A percentile compares a stretch with the other conserved stretches of the same genome.
phyloP scores from a whole-genome alignment of 2,329 filamentous ascomycete genomes.

The Pyrenochaeta sp. region DNA sequence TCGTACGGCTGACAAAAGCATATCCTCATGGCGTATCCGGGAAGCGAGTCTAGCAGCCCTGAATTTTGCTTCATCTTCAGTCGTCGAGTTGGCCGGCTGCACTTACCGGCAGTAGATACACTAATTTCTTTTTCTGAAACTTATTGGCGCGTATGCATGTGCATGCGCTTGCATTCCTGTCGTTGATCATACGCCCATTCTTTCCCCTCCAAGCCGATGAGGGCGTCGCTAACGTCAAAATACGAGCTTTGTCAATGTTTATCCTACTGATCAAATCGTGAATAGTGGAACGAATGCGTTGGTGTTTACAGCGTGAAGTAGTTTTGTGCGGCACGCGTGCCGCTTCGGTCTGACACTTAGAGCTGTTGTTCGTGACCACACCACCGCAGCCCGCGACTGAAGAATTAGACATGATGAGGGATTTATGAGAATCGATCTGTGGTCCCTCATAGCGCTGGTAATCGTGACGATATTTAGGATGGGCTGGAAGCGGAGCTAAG shows the following conservation, averaged over 20 bases:
- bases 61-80: neutral
- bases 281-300: constrained; percentile 9
- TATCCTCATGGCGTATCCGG: constrained; percentile 36
- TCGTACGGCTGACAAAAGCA: constrained; percentile 50
- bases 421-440: constrained; percentile 23
- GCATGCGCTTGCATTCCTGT: constrained; percentile 4
- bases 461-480: constrained; percentile 33
- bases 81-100: neutral
- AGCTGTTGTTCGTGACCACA: constrained; percentile 28
- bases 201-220: constrained; percentile 19
- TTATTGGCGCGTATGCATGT: neutral
- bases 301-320: neutral
- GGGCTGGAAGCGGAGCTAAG: constrained; percentile 26
- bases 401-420: constrained; percentile 13
- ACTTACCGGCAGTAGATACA: neutral
- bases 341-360: constrained; percentile 24
- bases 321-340: neutral
- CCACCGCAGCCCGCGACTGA: constrained; percentile 40
- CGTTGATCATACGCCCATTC: constrained; percentile 11
- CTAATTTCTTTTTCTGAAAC: neutral
- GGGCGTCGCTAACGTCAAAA: constrained; percentile 16
- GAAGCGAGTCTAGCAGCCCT: constrained; percentile 14
- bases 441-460: constrained; percentile 21
- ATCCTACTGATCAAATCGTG: constrained; percentile 18
- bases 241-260: constrained; percentile 21